Base-by-base conservation (phyloP, 768 basidiomycete genomes). In the Collybia mongolica region DNA sequence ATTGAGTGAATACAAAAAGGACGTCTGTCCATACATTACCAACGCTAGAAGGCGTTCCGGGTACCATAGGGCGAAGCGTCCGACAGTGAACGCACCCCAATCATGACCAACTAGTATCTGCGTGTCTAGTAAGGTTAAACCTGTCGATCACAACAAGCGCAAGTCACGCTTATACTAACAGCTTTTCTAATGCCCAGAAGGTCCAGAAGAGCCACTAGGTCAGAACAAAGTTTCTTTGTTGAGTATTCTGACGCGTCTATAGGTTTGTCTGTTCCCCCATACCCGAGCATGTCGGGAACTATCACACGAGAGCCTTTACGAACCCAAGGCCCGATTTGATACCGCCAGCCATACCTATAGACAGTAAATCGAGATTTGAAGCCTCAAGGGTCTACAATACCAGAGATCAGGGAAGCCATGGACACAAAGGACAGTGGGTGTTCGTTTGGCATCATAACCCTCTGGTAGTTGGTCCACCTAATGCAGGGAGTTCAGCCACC, bases 381-480 rank as follows among this genome's bases (percentile, higher is more conserved):
- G 29, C 28, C 5, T 41, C 15, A 8, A 23, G 5, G 22, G 29
- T 29, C 51, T 53, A 36, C 39, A 8, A 19, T 63, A 70, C 76
- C 76, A 78, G 22, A 71, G 63, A 60, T 92, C 90, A 12, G 90
- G 90, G 62, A 92, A 91, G 1, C 90, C 90, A 60, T 93, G 90
- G 15, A 91, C 54, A 60, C 85, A 86, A n/a, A 91, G 72, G 6
- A 92, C 54, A 2, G 88, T 83, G 1, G 70, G 69, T 6, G 70
- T 72, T 17, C 68, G 59, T 24, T 67, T 61, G 12, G 71, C 65
- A 54, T 75, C 65, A 54, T 76, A 72, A 38, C 65, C 52, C 14
- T 49, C 54, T 5, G 86, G 85, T n/a, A 72, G 54, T 64, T 90
- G 81, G 63, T 90, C 88, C 22, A 76, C 65, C 74, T 76, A 49